A percentile compares a stretch with the other conserved stretches of the same genome.
phyloP scores from a whole-genome alignment of 78 protist species.

The Isochrysis galbana region DNA sequence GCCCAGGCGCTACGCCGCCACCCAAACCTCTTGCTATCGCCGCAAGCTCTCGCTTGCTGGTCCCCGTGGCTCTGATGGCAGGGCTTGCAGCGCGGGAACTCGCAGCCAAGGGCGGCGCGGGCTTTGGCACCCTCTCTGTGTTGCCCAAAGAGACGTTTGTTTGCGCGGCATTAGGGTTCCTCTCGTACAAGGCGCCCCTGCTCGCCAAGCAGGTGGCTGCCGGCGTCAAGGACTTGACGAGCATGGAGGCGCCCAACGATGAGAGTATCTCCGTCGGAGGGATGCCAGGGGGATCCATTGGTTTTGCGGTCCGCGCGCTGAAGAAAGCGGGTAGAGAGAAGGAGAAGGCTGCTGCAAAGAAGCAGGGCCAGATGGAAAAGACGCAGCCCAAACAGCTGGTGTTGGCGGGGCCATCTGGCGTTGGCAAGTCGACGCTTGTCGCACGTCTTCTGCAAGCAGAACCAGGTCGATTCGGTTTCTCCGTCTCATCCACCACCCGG shows the following conservation, averaged over 20 bases:
- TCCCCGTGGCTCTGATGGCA: background rate
- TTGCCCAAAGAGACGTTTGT: background rate
- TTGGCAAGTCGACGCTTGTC: slow-evolving; percentile 78
- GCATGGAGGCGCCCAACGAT: background rate
- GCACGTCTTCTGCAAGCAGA: slow-evolving; percentile 36
- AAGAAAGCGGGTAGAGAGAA: background rate
- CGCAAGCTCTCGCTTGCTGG: background rate
- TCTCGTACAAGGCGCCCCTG: slow-evolving; percentile 20
- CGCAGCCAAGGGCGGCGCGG: background rate
- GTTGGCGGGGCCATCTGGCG: slow-evolving; percentile 75
- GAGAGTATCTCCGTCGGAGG: background rate
- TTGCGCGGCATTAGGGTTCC: background rate
- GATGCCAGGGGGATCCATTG: background rate
- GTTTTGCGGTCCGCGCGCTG: background rate
- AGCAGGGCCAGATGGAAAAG: background rate
- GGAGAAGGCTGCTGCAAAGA: background rate
- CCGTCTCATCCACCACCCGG: slow-evolving; percentile 78
- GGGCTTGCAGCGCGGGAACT: no score
- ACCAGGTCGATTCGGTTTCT: slow-evolving; percentile 72
- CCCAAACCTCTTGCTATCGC: background rate
- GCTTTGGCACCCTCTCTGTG: background rate
- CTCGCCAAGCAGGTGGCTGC: background rate
- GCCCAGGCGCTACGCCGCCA: background rate
- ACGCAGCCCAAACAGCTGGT: background rate
- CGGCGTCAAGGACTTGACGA: background rate